Conservation (phyloP, 305 asterid genomes). For the Fraxinus xanthoxyloides region DNA sequence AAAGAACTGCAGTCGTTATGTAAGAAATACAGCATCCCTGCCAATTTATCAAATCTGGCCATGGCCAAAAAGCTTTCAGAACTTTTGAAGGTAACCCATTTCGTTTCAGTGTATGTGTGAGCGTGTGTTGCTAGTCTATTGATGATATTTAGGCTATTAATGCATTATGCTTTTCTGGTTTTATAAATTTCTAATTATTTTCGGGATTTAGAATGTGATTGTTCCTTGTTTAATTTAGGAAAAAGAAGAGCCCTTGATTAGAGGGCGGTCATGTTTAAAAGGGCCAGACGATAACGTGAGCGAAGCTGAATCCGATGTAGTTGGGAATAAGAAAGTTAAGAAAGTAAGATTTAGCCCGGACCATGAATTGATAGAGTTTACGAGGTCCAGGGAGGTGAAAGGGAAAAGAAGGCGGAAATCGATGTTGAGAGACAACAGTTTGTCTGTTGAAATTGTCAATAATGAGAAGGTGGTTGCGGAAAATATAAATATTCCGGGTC, state of each 20-base stretch:
- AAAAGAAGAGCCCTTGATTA: constrained; percentile 28
- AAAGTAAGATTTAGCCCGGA: constrained; percentile 77
- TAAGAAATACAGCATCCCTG: constrained; percentile 60
- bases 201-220: constrained; percentile 2
- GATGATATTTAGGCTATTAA: neutral
- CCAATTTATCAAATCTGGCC: constrained; percentile 58
- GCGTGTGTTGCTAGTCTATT: neutral
- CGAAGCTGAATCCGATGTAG: constrained; percentile 33
- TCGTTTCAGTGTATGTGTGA: neutral
- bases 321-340: constrained; percentile 41
- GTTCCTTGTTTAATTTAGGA: constrained; percentile 32
- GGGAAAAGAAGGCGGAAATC: constrained; percentile 35
- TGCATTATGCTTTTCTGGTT: neutral
- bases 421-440: constrained; percentile 13
- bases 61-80: constrained; percentile 54
- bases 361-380: constrained; percentile 57
- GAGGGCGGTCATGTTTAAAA: constrained; percentile 28
- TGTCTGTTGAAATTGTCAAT: constrained; percentile 21
- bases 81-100: constrained; percentile 40
- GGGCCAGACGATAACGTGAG: constrained; percentile 26
- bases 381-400: constrained; percentile 27
- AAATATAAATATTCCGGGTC: constrained; percentile 11
- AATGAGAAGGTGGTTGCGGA: constrained; percentile 18
- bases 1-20: constrained; percentile 61
- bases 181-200: neutral